Percentiles rank a stretch among this genome's conserved stretches.
phyloP scores from a whole-genome alignment of 1,139 yeast genomes.

The Blastobotrys malaysiensis region DNA sequence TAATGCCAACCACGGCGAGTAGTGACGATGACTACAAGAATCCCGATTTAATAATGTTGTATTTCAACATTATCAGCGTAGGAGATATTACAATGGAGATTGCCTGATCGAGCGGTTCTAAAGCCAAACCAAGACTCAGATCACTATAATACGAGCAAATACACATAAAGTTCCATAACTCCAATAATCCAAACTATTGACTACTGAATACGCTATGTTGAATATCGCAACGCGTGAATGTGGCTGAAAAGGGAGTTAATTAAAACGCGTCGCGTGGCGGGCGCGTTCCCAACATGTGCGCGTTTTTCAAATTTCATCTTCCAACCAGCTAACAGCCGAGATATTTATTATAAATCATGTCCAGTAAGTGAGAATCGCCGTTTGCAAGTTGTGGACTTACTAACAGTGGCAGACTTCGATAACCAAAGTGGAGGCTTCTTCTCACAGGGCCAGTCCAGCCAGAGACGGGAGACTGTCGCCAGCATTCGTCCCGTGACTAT shows the following conservation, averaged over 20 bases:
- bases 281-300: not conserved
- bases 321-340: not conserved
- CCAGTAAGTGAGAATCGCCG: not conserved
- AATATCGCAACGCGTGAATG: not conserved
- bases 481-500: constrained; percentile 68
- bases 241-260: not conserved
- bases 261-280: not conserved
- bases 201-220: not conserved
- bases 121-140: too few relatives aligned
- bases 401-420: not conserved
- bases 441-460: constrained; percentile 1
- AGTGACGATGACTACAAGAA: too few relatives aligned
- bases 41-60: too few relatives aligned
- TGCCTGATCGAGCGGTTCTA: too few relatives aligned
- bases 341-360: not conserved
- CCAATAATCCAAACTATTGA: too few relatives aligned
- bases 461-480: not conserved
- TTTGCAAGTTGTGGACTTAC: not conserved
- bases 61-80: too few relatives aligned
- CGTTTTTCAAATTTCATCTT: not conserved
- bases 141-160: too few relatives aligned
- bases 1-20: too few relatives aligned
- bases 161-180: too few relatives aligned
- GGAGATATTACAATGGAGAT: too few relatives aligned
- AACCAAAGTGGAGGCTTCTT: not conserved